Percentiles rank a stretch among this genome's conserved stretches.
These are phyloP conservation scores for Phylloporus sp. DNA, from an alignment of 1,284 basidiomycete genomes.

Conservation along the genomic window DNA sequence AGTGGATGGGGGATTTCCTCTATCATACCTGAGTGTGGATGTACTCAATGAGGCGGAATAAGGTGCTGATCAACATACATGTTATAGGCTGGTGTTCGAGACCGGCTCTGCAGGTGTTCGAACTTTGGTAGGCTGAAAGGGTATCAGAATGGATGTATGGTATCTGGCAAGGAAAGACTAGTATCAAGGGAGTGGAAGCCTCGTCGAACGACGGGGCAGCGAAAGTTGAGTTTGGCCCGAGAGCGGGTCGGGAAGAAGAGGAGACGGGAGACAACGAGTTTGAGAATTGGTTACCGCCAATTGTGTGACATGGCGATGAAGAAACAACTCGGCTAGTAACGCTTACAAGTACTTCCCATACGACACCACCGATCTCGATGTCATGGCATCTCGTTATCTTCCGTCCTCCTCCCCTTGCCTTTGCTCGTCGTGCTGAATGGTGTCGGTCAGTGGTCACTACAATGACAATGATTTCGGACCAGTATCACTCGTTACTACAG, in stretches of 20 bases:
- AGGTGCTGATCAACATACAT: slow-evolving; percentile 56
- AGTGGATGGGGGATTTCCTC: slow-evolving; percentile 63
- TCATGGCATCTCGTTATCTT: slow-evolving; percentile 1
- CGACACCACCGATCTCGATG: slow-evolving; percentile 7
- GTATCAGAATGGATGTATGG: slow-evolving; percentile 68
- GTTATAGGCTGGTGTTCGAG: slow-evolving; percentile 62
- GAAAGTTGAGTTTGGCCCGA: slow-evolving; percentile 19
- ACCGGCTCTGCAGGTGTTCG: slow-evolving; percentile 47
- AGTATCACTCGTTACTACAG: too few species aligned
- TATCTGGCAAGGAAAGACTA: slow-evolving; percentile 61
- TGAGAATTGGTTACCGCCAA: slow-evolving; percentile 29
- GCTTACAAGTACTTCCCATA: not conserved
- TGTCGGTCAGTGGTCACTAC: not conserved
- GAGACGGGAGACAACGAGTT: slow-evolving; percentile 16
- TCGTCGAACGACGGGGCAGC: slow-evolving; percentile 37
- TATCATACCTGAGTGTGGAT: slow-evolving; percentile 62
- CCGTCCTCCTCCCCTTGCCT: not conserved
- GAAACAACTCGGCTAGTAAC: slow-evolving; percentile 29
- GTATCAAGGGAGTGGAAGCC: slow-evolving; percentile 44
- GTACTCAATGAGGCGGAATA: slow-evolving; percentile 11
- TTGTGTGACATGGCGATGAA: slow-evolving; percentile 30
- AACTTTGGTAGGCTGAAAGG: slow-evolving; percentile 44
- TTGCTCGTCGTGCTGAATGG: not conserved
- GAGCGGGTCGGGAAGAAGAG: slow-evolving; percentile 17
- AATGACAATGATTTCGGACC: not conserved